Evolutionary conservation across 1,139 yeast species (phyloP), one percentile per base, ranked within the genome.

Genomic region (Spathaspora sp.): DNA sequence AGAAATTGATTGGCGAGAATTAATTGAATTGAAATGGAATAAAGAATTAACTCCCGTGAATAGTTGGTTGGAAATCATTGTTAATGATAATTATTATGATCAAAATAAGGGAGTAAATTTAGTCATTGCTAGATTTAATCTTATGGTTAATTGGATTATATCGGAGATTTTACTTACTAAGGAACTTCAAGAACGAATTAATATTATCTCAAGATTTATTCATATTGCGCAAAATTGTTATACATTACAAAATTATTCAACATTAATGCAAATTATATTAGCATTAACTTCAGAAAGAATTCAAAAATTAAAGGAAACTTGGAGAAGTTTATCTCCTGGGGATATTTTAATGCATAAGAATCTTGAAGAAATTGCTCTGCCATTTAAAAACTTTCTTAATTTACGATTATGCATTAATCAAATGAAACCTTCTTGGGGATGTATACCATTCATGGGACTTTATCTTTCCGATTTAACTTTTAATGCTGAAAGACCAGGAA

Each of bases 1-100:
- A 45, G 97, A 89, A 56, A 78, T 93, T 41, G 98, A 91, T 63
- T 91, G 98, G 98, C 85, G 84, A 59, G 97, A 89, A 56, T 73
- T 91, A 45, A 76, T 91, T 46, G 95, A 89, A 56, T 68, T 88
- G 53, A 78, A 82, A 48, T 87, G 96, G 90, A 80, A 80, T 51
- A 79, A 80, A 49, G 81, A 82, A 38, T 68, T 87, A 40, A 77
- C 76, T 1, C 86, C 91, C 0, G 84, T 84, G n/a, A 84, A 83
- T 52, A 86, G 95, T 59, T 93, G 99, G 99, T 69, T 90, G 25
- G 87, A 84, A 55, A 76, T 89, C 33, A 70, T 91, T 43, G 80
- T 86, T 1, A 81, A 82, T 54, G 82, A 82, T 45, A 79, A 78
- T 48, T 74, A 72, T 56, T 73, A 67, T 55, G 60, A 58, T 48